Percentiles rank a stretch among this genome's conserved stretches.
These are phyloP conservation scores for Conidiobolus incongruus DNA, from an alignment of 371 early-diverging fungal genomes.

Conservation along the genomic window DNA sequence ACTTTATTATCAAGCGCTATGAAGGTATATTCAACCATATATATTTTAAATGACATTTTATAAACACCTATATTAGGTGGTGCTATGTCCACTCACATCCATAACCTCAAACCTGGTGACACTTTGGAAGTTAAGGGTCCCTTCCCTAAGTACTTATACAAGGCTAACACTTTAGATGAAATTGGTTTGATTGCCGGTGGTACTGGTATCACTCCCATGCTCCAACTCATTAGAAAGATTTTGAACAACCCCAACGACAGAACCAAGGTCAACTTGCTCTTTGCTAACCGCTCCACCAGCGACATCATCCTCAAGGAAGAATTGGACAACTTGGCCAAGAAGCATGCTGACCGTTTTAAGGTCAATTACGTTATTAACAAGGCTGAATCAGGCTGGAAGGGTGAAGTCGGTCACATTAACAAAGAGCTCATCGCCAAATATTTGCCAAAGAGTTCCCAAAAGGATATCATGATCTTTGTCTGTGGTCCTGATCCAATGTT, in stretches of 20 bases:
- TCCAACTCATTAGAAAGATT: conserved; percentile 45
- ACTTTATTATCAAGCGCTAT: conserved; percentile 70
- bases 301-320: conserved; percentile 71
- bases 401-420: conserved; percentile 42
- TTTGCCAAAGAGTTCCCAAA: conserved; percentile 27
- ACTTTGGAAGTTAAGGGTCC: conserved; percentile 77
- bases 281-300: conserved; percentile 59
- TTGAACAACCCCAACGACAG: conserved; percentile 46
- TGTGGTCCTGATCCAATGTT: conserved; percentile 50
- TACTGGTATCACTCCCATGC: too few relatives aligned
- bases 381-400: conserved; percentile 32
- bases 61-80: conserved; percentile 1
- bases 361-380: conserved; percentile 65
- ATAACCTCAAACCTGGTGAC: conserved; percentile 60
- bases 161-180: conserved; percentile 41
- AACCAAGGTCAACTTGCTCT: conserved; percentile 70
- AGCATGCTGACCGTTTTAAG: conserved; percentile 53
- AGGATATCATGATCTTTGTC: conserved; percentile 42
- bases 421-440: conserved; percentile 35
- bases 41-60: conserved; percentile 6
- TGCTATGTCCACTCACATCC: conserved; percentile 24
- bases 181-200: conserved; percentile 73
- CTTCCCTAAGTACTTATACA: conserved; percentile 57
- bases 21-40: conserved; percentile 11
- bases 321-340: conserved; percentile 39